These are phyloP conservation scores for Chaetomium sp. DNA, from an alignment of 2,329 filamentous ascomycete species.

Conservation along the genomic window DNA sequence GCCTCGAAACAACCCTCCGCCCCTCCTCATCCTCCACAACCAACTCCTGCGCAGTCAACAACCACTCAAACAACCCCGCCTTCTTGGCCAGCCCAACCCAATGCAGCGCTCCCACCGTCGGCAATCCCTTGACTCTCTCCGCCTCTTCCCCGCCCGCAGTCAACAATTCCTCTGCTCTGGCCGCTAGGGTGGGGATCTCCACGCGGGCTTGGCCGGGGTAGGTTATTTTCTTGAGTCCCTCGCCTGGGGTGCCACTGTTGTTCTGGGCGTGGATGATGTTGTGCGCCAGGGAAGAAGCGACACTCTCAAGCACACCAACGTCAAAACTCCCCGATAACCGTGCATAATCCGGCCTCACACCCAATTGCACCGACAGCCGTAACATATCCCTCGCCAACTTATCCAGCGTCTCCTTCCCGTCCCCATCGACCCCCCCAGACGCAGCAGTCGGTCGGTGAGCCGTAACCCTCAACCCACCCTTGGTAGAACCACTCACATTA, in stretches of 20 bases:
- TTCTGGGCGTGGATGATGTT: not conserved
- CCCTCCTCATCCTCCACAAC: not conserved
- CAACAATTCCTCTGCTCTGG: not conserved
- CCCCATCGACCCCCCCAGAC: not conserved
- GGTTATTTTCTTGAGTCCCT: not conserved
- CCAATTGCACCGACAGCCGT: not conserved
- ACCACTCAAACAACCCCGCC: not conserved
- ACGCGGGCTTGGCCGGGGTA: not conserved
- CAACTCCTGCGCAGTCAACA: not conserved
- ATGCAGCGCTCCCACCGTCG: not conserved
- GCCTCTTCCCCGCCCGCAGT: not conserved
- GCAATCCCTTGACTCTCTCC: not conserved
- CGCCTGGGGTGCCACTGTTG: not conserved
- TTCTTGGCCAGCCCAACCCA: not conserved
- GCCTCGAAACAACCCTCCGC: not conserved
- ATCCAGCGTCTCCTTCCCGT: not conserved
- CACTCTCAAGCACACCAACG: not conserved
- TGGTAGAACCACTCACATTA: no score
- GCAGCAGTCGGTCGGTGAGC: not conserved
- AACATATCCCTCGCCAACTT: not conserved
- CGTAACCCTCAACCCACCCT: not conserved
- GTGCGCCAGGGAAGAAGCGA: not conserved
- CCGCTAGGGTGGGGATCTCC: not conserved
- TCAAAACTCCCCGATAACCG: not conserved
- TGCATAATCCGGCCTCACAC: not conserved